A percentile compares a stretch with the other conserved stretches of the same genome.
phyloP scores from a whole-genome alignment of 2,329 filamentous ascomycete genomes.

The Metarhizium album region DNA sequence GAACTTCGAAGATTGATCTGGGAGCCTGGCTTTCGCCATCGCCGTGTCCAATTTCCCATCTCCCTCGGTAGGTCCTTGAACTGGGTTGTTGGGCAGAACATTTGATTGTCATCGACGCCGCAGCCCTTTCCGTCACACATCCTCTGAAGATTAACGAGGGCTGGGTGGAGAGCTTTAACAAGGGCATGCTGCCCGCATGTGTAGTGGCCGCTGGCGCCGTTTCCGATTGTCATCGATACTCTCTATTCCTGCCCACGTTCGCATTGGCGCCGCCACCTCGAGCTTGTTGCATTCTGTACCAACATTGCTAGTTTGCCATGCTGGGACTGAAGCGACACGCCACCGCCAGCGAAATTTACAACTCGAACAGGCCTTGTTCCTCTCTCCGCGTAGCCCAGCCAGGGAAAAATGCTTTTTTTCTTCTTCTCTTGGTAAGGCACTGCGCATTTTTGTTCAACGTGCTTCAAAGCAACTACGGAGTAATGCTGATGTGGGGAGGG shows the following conservation, averaged over 20 bases:
- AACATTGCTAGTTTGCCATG: background rate
- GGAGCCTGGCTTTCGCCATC: background rate
- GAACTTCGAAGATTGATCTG: background rate
- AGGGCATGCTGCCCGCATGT: background rate
- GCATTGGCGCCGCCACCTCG: background rate
- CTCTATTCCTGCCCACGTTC: background rate
- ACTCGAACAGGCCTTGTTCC: background rate
- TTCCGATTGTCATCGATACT: background rate
- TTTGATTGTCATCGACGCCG: background rate
- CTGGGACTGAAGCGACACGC: background rate
- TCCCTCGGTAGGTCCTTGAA: too few species aligned
- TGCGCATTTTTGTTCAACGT: background rate
- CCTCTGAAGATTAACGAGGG: background rate
- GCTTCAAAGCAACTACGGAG: too few species aligned
- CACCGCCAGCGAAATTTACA: background rate
- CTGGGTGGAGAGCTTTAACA: background rate
- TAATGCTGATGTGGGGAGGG: too few species aligned
- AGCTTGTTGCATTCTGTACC: background rate
- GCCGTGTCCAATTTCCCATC: background rate
- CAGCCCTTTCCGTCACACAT: background rate
- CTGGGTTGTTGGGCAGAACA: too few species aligned
- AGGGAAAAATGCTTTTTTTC: too few species aligned
- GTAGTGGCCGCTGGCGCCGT: background rate
- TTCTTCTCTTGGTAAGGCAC: background rate
- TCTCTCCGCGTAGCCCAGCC: too few species aligned